phyloP scores from a whole-genome alignment of 208 protist genomes.

The Crithidia bombi region DNA sequence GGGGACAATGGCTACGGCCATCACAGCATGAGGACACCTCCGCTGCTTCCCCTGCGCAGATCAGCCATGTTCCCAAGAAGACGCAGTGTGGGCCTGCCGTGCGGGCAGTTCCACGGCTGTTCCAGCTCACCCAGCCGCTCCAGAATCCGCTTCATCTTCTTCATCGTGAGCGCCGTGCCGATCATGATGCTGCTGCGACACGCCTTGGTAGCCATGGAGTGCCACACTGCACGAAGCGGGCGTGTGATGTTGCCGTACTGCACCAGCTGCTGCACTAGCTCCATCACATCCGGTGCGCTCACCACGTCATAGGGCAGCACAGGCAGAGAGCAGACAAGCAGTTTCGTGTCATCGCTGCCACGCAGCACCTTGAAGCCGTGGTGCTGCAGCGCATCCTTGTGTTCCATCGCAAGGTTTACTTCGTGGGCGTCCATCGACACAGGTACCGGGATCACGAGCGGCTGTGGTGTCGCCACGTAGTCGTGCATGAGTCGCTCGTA shows the following conservation, averaged over 20 bases:
- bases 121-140: constrained; percentile 73
- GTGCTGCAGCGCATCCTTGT: constrained; percentile 57
- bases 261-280: constrained; percentile 86
- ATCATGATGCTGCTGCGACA: constrained; percentile 95
- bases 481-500: constrained; percentile 85
- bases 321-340: constrained; percentile 82
- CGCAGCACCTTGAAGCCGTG: constrained; percentile 90
- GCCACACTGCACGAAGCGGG: constrained; percentile 82
- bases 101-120: constrained; percentile 95
- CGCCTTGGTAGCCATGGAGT: constrained; percentile 93
- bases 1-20: not conserved
- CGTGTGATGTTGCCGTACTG: constrained; percentile 62
- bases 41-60: constrained; percentile 8
- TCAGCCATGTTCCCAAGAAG: constrained; percentile 53
- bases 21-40: not conserved
- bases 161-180: constrained; percentile 73
- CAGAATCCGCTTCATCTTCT: constrained; percentile 86
- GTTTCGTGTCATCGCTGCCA: constrained; percentile 54
- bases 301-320: constrained; percentile 89
- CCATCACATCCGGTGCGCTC: constrained; percentile 79
- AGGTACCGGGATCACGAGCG: constrained; percentile 71
- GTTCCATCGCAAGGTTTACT: constrained; percentile 79
- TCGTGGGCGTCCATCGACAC: constrained; percentile 80
- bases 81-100: constrained; percentile 92
- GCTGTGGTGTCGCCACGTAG: constrained; percentile 82